Percentiles rank a stretch among this genome's conserved stretches.
These are phyloP conservation scores for Anethum foeniculum DNA, from an alignment of 140 eudicot species.

Conservation along the genomic window DNA sequence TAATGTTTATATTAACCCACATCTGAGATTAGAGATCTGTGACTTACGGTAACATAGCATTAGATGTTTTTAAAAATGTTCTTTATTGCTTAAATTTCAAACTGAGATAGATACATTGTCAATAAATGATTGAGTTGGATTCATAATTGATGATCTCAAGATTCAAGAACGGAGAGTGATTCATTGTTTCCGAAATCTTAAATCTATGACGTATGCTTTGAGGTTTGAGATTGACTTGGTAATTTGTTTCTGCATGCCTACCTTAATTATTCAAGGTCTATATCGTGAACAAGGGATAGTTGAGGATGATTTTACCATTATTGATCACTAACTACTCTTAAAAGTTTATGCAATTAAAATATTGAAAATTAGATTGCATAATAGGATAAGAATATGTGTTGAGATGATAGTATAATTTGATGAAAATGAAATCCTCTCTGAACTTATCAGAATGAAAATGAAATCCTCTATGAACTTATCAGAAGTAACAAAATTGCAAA, in stretches of 20 bases:
- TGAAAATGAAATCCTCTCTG: neutral
- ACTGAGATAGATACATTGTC: neutral
- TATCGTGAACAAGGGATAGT: neutral
- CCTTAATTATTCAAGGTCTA: neutral
- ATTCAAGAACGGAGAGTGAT: neutral
- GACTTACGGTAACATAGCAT: constrained; percentile 37
- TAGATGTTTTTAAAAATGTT: neutral
- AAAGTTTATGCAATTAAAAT: neutral
- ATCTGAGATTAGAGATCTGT: constrained; percentile 52
- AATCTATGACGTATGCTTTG: neutral
- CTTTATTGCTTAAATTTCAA: neutral
- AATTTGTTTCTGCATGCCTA: neutral
- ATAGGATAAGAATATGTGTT: neutral
- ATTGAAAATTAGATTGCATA: neutral
- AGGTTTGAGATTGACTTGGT: neutral
- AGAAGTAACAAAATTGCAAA: neutral
- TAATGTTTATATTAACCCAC: constrained; percentile 51
- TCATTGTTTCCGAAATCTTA: neutral
- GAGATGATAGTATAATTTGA: neutral
- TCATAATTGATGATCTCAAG: neutral
- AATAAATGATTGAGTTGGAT: neutral
- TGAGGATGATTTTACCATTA: neutral
- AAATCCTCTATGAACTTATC: neutral
- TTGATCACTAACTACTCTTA: neutral
- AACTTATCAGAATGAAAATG: neutral